Base-by-base conservation (phyloP, 768 basidiomycete species). In the Hypholoma fasciculare region DNA sequence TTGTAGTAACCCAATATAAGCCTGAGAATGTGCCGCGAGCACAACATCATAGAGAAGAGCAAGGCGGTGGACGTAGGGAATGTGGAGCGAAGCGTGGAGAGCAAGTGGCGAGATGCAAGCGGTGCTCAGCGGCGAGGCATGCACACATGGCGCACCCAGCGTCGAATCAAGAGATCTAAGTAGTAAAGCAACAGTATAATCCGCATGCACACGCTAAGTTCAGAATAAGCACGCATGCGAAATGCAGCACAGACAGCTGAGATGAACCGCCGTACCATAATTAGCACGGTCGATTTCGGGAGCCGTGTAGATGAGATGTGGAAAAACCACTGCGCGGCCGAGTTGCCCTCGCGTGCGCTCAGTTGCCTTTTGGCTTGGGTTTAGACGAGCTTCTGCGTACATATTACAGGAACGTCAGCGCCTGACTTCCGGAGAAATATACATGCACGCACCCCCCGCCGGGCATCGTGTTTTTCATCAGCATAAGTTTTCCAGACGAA, bases 401-500 rank as follows among this genome's bases (percentile, higher is more conserved):
- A 27, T 9, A 20, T 17, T 19, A n/a, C 27, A 7, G 23, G 54
- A 26, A 30, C 17, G 13, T 52, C 34, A 47, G 52, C 23, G 42
- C 8, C 23, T 16, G 40, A n/a, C 26, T 12, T 14, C 23, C 5
- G 6, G 39, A 5, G 17, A 50, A 46, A 26, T 11, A 51, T 43
- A 23, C 14, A 23, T 27, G 38, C 16, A 67, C 76, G 61, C 61
- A 82, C 80, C 63, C 67, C 61, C 84, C 80, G 7, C 23, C 26
- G 39, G 78, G 69, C 17, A 72, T 77, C 13, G 75, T 72, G 60
- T 87, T 83, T 75, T 90, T 92, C 94, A 98, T 94, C 70, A 98
- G 94, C 27, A 92, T 92, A 60, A 98, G 79, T 71, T 92, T 94
- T 39, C 95, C 95, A 43, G 87, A 79, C 4, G 92, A 94, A 3